Evolutionary conservation across 192 early-diverging fungal genomes (phyloP).

Genomic region (Coemansia sp.): DNA sequence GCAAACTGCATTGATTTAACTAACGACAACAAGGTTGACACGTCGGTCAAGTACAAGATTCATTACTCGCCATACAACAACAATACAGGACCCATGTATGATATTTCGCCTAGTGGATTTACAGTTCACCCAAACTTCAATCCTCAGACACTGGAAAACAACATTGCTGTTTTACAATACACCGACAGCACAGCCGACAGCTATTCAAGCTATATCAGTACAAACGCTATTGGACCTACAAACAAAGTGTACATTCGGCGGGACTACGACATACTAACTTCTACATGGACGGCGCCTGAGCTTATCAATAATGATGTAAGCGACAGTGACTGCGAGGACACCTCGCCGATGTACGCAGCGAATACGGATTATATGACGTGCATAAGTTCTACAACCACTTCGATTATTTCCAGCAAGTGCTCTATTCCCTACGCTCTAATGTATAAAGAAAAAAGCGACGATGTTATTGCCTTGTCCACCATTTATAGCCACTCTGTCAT

Average conservation of each 20-base stretch:
- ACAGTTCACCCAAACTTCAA: slow-evolving; percentile 25
- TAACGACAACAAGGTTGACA: slow-evolving; percentile 12
- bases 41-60: slow-evolving; percentile 14
- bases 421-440: slow-evolving; percentile 15
- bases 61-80: slow-evolving; percentile 3
- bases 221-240: no score
- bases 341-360: slow-evolving; percentile 15
- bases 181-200: background rate
- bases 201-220: background rate
- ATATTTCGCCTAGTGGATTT: background rate
- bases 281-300: background rate
- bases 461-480: background rate
- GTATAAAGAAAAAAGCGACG: slow-evolving; percentile 8
- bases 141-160: slow-evolving; percentile 25
- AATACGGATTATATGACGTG: slow-evolving; percentile 37
- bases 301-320: background rate
- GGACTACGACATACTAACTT: background rate
- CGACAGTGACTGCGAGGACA: background rate
- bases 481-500: slow-evolving; percentile 26
- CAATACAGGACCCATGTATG: background rate
- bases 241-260: background rate
- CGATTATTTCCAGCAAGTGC: slow-evolving; percentile 20
- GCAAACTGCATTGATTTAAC: slow-evolving; percentile 33
- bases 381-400: slow-evolving; percentile 19
- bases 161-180: slow-evolving; percentile 5